Conservation (phyloP, 208 protist species). For the Leishmania major region DNA sequence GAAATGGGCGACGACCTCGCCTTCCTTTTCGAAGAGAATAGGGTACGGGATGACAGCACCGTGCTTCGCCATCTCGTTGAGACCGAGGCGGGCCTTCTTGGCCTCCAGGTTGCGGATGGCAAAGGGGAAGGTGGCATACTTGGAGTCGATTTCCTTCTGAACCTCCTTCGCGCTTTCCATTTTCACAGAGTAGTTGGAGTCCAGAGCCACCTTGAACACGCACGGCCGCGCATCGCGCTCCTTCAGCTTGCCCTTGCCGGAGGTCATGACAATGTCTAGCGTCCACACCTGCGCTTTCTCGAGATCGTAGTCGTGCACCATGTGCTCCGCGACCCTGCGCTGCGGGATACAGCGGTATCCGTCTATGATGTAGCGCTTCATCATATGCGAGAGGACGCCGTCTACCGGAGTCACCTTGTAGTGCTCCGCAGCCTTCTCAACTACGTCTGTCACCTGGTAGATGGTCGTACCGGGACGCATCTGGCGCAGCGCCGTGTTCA, state of each 20-base stretch:
- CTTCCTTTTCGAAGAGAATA: slow-evolving; percentile 94
- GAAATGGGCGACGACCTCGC: slow-evolving; percentile 92
- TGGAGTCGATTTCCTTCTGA: slow-evolving; percentile 94
- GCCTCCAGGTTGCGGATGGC: slow-evolving; percentile 93
- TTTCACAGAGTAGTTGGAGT: slow-evolving; percentile 97
- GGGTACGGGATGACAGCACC: slow-evolving; percentile 96
- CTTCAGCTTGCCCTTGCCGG: slow-evolving; percentile 90
- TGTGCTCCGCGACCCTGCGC: slow-evolving; percentile 90
- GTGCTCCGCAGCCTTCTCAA: slow-evolving; percentile 95
- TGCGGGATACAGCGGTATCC: slow-evolving; percentile 96
- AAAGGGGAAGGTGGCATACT: slow-evolving; percentile 97
- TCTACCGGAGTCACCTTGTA: slow-evolving; percentile 95
- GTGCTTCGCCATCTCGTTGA: slow-evolving; percentile 97
- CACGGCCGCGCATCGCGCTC: slow-evolving; percentile 88
- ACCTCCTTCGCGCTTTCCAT: slow-evolving; percentile 96
- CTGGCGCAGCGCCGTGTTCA: slow-evolving; percentile 92
- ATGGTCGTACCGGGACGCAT: slow-evolving; percentile 87
- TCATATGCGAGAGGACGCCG: slow-evolving; percentile 98
- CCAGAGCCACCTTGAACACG: slow-evolving; percentile 96
- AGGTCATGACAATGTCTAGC: slow-evolving; percentile 90
- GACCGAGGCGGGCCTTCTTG: slow-evolving; percentile 94
- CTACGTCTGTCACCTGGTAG: slow-evolving; percentile 94
- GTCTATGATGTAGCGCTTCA: slow-evolving; percentile 98
- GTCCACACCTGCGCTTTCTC: slow-evolving; percentile 93
- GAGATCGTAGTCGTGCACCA: slow-evolving; percentile 95